phyloP scores from a whole-genome alignment of 192 early-diverging fungal species.

The Coemansia sp. region DNA sequence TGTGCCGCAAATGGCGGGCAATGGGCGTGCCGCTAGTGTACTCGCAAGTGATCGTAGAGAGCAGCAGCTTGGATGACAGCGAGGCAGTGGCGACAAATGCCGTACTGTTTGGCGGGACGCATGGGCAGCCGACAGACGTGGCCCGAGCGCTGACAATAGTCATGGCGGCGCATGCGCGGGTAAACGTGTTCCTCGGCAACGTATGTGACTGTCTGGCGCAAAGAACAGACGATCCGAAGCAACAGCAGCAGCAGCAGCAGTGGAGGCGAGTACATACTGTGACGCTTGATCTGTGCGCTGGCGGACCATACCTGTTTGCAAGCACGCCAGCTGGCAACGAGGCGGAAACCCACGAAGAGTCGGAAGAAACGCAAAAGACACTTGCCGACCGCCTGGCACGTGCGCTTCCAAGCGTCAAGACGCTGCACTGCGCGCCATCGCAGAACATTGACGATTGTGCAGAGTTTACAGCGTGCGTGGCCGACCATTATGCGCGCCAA shows the following conservation, averaged over 20 bases:
- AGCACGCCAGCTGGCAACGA: not conserved
- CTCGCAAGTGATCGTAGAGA: slow-evolving; percentile 10
- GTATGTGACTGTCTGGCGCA: not conserved
- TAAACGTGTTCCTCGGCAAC: not conserved
- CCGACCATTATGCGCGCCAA: not conserved
- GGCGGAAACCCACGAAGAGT: not conserved
- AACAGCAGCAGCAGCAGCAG: not conserved
- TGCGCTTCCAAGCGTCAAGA: not conserved
- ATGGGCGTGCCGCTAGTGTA: slow-evolving; percentile 12
- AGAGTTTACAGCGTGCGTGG: not conserved
- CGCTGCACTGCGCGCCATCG: slow-evolving; percentile 8
- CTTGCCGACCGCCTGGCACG: not conserved
- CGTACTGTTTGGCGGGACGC: not conserved
- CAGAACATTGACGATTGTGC: slow-evolving; percentile 8
- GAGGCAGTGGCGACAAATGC: not conserved
- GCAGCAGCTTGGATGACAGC: not conserved
- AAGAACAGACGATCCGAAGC: not conserved
- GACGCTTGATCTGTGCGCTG: slow-evolving; percentile 5
- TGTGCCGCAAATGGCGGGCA: slow-evolving; percentile 19
- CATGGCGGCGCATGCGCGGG: not conserved
- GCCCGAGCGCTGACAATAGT: not conserved
- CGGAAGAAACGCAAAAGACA: not conserved
- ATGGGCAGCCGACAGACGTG: not conserved
- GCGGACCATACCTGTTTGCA: slow-evolving; percentile 5
- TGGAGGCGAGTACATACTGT: not conserved